Evolutionary conservation across 2,329 filamentous ascomycete species (phyloP), one percentile per base, ranked within the genome.

Genomic region (Clonostachys rosea): DNA sequence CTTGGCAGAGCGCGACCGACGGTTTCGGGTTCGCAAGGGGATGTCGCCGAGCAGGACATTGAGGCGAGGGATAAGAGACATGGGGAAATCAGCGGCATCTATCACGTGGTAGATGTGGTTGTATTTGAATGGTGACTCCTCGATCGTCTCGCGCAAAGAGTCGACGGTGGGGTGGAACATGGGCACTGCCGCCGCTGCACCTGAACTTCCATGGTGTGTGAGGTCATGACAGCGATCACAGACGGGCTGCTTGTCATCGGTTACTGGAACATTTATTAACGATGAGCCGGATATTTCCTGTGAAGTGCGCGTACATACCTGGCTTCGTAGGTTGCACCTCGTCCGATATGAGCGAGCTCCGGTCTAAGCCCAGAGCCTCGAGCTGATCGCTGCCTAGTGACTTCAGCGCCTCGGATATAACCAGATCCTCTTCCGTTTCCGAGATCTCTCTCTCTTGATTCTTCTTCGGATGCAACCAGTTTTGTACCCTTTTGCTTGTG

Each of bases 91-190:
- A 50, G 91, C 94, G 4, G 94, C 92, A 60, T 99, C 94, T 18
- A 99, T 73, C 24, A 99, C 77, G 66, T 99, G 94, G 63, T 97
- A 99, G 51, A 99, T 85, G 66, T 96, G 89, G 59, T 99, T 97
- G 61, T 88, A 81, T 62, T 88, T 88, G 67, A 95, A 85, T 0
- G 91, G 91, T 2, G 92, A 95, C 65, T 95, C 89, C 46, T 85
- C 78, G 45, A 99, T 87, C 14, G 91, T 95, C 52, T 90, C 85
- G 54, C 84, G 83, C 45, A 99, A 83, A 3, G 89, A 84, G 40
- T 90, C 79, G 52, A 96, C 78, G 1, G 85, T 86, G 0, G 94
- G 94, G 59, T 95, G 89, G 47, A 81, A 78, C 56, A 95, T 92
- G 6, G 88, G 77, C 14, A 79, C 69, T 47, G 60, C 62, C 16